Base-by-base conservation (phyloP, 208 protist genomes). In the Acanthamoeba polyphaga region DNA sequence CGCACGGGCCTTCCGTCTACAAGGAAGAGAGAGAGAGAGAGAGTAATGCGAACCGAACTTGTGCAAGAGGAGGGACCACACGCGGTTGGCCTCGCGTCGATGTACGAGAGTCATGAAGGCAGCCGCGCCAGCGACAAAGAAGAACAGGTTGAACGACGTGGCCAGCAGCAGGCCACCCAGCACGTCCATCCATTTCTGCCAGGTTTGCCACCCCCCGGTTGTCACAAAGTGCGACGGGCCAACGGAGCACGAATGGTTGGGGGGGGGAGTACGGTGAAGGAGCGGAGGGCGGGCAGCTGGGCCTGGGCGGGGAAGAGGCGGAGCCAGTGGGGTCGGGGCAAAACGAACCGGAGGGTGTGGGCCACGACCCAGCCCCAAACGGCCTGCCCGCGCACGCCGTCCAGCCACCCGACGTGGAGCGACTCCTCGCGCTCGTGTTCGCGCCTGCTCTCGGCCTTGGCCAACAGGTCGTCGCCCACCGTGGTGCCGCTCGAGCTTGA, bases 181-280 rank as follows among this genome's bases (percentile, higher is more conserved):
- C 43, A 87, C 78, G 51, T 87, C 78, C 51, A 87, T 19, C 78
- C 78, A 55, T 87, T 62, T 87, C 78, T 87, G 51, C 2, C 9
- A 29, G 10, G 0, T 22, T 76, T 17, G 22, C 22, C 66, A 1
- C 29, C 66, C 22, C n/a, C 29, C 22, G 4, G n/a, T n/a, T n/a
- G n/a, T n/a, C n/a, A 38, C 38, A 38, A 38, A 38, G 38, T 38
- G 38, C 38, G 27, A 46, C 2, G 34, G 10, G 10, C 38, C 1
- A 78, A 10, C 32, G 49, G 27, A 15, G 8, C 6, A 22, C 15
- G 58, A 34, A 13, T n/a, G n/a, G n/a, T n/a, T 2, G 3, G 32
- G 64, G 19, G 19, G 32, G 5, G 17, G 38, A 1, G 17, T 38
- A 87, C 78, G 19, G 17, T n/a, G 27, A 87, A 32, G 27, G 78